Base-by-base conservation (phyloP, 192 early-diverging fungal species). In the Gigaspora rosea region DNA sequence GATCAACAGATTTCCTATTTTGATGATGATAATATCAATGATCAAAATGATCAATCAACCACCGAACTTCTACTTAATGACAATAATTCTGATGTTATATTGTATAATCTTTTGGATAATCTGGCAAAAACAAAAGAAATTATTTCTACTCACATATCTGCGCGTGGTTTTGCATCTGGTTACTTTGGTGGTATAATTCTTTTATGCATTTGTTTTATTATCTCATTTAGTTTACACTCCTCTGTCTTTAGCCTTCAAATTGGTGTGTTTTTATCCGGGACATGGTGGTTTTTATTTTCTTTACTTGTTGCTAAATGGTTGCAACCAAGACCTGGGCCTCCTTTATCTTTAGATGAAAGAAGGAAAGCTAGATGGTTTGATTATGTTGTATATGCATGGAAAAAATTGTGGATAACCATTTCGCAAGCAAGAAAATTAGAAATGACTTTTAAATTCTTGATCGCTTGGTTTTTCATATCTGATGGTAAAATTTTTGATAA, bases 401-500 rank as follows among this genome's bases (percentile, higher is more conserved):
- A 77, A 47, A 73, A 73, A 58, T 77, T 86, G 8, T 78, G 83
- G 61, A 71, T 57, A 12, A 88, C 85, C 1, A 81, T 87, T 57
- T 62, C 71, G 10, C 78, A 82, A 36, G 87, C 84, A 8, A 76
- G 82, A 49, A 62, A 90, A 67, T 79, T 91, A 1, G 73, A 81
- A 27, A 81, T 84, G 48, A 81, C 88, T 13, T 91, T 90, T 75
- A 65, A 79, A 20, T 91, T 91, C 72, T 80, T 92, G 32, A 35
- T 89, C 8, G 84, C 87, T 6, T 92, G 90, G 89, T 90, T 91
- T 72, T 84, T 91, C 64, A 84, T 87, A 69, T 88, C 90, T 22
- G 91, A 92, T 65, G 86, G 85, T 71, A 75, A 41, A 41, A 2
- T 20, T 47, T 63, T 8, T 64, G 2, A 4, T 56, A 56, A 56